Evolutionary conservation across 441 rosid genomes (phyloP).

Genomic region (Adansonia gregorii): DNA sequence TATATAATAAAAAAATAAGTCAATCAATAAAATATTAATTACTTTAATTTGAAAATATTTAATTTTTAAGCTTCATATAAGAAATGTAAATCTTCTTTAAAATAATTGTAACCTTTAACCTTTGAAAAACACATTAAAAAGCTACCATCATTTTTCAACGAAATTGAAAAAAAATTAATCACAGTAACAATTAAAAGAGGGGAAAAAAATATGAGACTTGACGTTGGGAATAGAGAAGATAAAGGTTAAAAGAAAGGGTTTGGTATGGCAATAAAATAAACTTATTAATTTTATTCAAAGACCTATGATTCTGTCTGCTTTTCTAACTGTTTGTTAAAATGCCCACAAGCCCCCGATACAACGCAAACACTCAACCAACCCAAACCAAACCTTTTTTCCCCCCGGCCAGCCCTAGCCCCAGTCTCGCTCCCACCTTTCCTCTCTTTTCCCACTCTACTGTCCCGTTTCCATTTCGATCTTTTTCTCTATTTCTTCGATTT

Average conservation of each 20-base stretch:
- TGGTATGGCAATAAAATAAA: not conserved
- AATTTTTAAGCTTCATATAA: too few species aligned
- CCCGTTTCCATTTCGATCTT: conserved; percentile 1
- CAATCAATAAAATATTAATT: too few species aligned
- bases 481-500: not conserved
- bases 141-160: too few species aligned
- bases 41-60: too few species aligned
- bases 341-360: conserved; percentile 13
- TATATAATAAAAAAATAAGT: too few species aligned
- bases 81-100: too few species aligned
- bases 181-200: too few species aligned
- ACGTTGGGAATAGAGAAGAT: too few species aligned
- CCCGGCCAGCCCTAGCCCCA: not conserved
- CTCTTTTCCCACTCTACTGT: conserved; percentile 18
- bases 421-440: not conserved
- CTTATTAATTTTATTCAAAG: not conserved
- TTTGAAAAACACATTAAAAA: too few species aligned
- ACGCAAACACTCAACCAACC: not conserved
- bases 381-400: not conserved
- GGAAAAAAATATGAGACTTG: too few species aligned
- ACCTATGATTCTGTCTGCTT: conserved; percentile 17
- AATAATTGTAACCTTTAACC: too few species aligned
- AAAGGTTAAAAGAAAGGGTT: not conserved
- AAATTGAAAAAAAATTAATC: too few species aligned
- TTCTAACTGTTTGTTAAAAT: conserved; percentile 26